Evolutionary conservation across 352 stramenopile species (phyloP), one percentile per base, ranked within the genome.

Genomic region (Pelagophyceae sp.): DNA sequence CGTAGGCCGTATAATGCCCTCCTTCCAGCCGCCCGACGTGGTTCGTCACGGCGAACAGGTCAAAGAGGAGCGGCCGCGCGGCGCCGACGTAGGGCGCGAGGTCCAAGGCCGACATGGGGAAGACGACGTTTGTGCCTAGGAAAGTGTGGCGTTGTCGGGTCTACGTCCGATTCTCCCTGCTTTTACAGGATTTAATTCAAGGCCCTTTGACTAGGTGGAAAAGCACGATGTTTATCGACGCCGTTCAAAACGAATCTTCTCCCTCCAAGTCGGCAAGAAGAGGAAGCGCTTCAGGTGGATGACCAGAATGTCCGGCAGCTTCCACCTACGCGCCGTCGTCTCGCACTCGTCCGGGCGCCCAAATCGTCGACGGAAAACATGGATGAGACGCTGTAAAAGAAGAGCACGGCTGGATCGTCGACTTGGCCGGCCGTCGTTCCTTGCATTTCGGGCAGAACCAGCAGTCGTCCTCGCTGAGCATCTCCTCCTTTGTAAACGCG

Each of bases 231-330:
- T 78, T 50, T 67, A n/a, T n/a, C n/a, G n/a, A n/a, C n/a, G n/a
- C n/a, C n/a, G n/a, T n/a, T n/a, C n/a, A n/a, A n/a, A n/a, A n/a
- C n/a, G 86, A 35, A 93, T 91, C 80, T 93, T 93, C 80, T 92
- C 87, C 67, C 87, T 83, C 86, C 86, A 93, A n/a, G 86, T 76
- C 15, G 85, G 89, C 3, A 91, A 93, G 76, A 95, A 97, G 50
- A 96, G 95, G 80, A 99, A 99, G n/a, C 96, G 91, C 85, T 99
- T 99, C 20, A 99, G 83, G 82, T 98, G 93, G 82, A 99, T 95
- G 40, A 97, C 95, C 35, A 99, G 81, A 38, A 99, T 87, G 80
- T 97, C 95, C 27, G 95, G 95, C 25, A 98, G 86, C 72, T 93
- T 93, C 85, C 95, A 99, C n/a, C n/a, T n/a, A n/a, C n/a, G n/a